Base-by-base conservation (phyloP, 768 basidiomycete species). In the Auriscalpium microsporum region DNA sequence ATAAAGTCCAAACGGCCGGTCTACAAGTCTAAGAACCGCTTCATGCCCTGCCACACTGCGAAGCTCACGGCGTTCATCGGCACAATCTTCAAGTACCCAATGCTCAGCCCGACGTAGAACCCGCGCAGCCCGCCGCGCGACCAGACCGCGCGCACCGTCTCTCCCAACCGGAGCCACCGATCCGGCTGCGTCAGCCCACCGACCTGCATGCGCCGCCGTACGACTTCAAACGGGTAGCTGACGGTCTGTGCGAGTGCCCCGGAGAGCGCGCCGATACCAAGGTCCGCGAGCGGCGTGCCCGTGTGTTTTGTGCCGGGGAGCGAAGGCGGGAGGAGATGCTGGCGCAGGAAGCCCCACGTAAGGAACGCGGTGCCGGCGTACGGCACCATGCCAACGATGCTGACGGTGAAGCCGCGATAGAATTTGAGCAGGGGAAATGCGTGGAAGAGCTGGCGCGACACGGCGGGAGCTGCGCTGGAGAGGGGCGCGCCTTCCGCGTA, bases 351-450 rank as follows among this genome's bases (percentile, higher is more conserved):
- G 44, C 89, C 94, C 86, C 92, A 98, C 35, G 86, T 84, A 47
- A 97, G 79, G 75, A 98, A 98, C 11, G 90, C 91, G 2, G 92
- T 90, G 17, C 95, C 95, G 3, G 94, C 92, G 63, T 98, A 97
- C 6, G 95, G 95, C 35, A 98, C 75, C 79, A 97, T 98, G 46
- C 96, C 95, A 11, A 82, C 69, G 40, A 98, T 70, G 19, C 94
- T 94, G 33, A 96, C 92, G 8, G 85, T 84, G 72, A 98, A 97
- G n/a, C 96, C 95, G 19, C 96, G 89, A 67, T 98, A 99, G 72
- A 98, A 93, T 64, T 94, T 90, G 54, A 94, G 78, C 52, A 91
- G 67, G 14, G 89, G 87, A 63, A 87, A 81, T 11, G 79, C 78
- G 45, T 79, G 71, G 62, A 94, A 78, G 50, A 59, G 65, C 56